Conservation (phyloP, 192 early-diverging fungal genomes). For the Linnemannia exigua region DNA sequence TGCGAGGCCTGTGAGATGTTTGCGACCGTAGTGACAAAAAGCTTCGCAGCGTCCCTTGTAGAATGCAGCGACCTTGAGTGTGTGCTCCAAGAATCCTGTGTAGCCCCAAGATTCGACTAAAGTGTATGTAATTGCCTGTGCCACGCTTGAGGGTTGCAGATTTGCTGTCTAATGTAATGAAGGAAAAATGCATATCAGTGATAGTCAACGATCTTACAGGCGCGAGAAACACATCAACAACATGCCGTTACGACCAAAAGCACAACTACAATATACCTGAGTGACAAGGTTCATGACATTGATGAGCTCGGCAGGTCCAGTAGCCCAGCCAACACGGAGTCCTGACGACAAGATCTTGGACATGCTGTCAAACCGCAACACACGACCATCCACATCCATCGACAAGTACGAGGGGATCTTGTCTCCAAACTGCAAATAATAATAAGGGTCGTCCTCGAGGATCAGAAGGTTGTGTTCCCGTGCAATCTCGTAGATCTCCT, state of each 20-base stretch:
- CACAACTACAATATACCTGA: slow-evolving; percentile 34
- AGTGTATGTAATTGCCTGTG: slow-evolving; percentile 81
- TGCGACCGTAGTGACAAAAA: slow-evolving; percentile 74
- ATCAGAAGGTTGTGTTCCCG: slow-evolving; percentile 86
- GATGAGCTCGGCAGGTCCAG: slow-evolving; percentile 76
- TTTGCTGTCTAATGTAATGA: slow-evolving; percentile 73
- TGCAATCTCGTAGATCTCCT: slow-evolving; percentile 82
- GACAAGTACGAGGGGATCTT: slow-evolving; percentile 86
- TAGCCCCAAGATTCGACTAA: slow-evolving; percentile 86
- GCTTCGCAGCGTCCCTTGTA: slow-evolving; percentile 79
- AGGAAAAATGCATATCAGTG: not conserved
- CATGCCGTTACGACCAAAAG: too few relatives aligned
- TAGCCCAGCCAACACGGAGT: slow-evolving; percentile 86
- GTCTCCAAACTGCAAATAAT: slow-evolving; percentile 83
- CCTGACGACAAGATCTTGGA: slow-evolving; percentile 94
- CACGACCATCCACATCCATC: slow-evolving; percentile 89
- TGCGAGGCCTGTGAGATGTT: slow-evolving; percentile 72
- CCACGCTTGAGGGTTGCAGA: slow-evolving; percentile 87
- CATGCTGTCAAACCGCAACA: slow-evolving; percentile 93
- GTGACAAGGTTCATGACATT: slow-evolving; percentile 87
- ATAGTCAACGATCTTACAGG: not conserved
- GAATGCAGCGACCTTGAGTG: slow-evolving; percentile 75
- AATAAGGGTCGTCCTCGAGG: slow-evolving; percentile 97
- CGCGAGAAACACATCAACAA: not conserved
- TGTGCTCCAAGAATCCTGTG: slow-evolving; percentile 83